Evolutionary conservation across 305 asterid species (phyloP).

Genomic region (Fraxinus angustifolia): DNA sequence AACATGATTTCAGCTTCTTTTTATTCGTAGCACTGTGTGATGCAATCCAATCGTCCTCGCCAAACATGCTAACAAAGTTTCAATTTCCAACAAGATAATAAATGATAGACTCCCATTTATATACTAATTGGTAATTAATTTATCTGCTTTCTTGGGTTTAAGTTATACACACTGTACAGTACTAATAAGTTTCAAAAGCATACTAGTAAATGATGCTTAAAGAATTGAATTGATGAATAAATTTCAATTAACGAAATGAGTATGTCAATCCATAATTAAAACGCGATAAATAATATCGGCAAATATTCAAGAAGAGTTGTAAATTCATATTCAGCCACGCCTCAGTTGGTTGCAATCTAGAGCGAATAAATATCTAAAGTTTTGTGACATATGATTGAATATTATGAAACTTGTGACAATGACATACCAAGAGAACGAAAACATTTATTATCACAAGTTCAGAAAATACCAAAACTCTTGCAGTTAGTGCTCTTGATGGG

Average conservation of each 20-base stretch:
- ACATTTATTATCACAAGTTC: background rate
- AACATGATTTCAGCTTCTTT: background rate
- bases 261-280: background rate
- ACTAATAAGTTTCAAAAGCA: background rate
- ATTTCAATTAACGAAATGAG: background rate
- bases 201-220: background rate
- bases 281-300: background rate
- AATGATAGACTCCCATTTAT: background rate
- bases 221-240: background rate
- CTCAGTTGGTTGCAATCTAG: background rate
- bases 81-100: background rate
- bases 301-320: background rate
- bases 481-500: constrained; percentile 49
- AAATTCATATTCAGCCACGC: background rate
- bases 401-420: background rate
- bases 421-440: background rate
- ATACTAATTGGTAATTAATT: background rate
- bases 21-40: background rate
- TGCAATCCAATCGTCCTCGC: background rate
- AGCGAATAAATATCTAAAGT: background rate
- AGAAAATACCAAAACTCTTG: constrained; percentile 47
- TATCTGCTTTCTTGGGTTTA: background rate
- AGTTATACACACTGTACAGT: background rate
- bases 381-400: background rate
- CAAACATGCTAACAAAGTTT: background rate